Percentiles rank a stretch among this genome's conserved stretches.
These are phyloP conservation scores for Licmophora abbreviata DNA, from an alignment of 108 stramenopile genomes.

Conservation along the genomic window DNA sequence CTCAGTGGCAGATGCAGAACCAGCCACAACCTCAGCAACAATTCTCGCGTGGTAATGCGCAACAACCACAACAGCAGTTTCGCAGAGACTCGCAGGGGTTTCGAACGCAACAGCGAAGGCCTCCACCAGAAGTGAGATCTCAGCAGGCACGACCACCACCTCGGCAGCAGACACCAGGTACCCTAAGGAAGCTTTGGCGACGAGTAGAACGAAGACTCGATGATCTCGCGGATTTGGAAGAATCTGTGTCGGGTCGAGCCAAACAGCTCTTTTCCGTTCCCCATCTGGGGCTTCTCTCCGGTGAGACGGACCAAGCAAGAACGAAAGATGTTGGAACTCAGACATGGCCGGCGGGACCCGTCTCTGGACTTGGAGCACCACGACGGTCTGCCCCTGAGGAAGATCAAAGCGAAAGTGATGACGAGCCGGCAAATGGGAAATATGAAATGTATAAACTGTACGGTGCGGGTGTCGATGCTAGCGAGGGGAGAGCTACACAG, in stretches of 20 bases:
- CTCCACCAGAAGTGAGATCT: slow-evolving; percentile 3
- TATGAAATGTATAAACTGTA: no score
- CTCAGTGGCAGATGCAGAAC: no score
- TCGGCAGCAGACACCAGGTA: neutral
- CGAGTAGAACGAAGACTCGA: slow-evolving; percentile 43
- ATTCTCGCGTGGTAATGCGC: no score
- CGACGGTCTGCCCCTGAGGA: neutral
- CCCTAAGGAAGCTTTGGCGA: slow-evolving; percentile 17
- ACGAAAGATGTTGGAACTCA: slow-evolving; percentile 1
- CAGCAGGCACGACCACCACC: slow-evolving; percentile 9
- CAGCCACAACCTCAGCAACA: no score
- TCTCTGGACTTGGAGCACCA: neutral
- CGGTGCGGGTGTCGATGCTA: no score
- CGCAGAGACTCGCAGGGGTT: no score
- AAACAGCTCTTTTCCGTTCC: no score
- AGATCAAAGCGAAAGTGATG: neutral
- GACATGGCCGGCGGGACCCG: neutral
- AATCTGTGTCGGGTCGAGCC: slow-evolving; percentile 21
- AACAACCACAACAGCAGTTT: no score
- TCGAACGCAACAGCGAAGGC: no score
- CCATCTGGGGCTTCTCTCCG: no score
- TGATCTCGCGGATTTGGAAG: slow-evolving; percentile 34
- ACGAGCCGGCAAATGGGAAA: neutral
- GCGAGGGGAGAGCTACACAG: no score
- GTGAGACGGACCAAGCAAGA: slow-evolving; percentile 8